Evolutionary conservation across 2,329 filamentous ascomycete species (phyloP), one percentile per base, ranked within the genome.

Genomic region (Penicillium italicum): DNA sequence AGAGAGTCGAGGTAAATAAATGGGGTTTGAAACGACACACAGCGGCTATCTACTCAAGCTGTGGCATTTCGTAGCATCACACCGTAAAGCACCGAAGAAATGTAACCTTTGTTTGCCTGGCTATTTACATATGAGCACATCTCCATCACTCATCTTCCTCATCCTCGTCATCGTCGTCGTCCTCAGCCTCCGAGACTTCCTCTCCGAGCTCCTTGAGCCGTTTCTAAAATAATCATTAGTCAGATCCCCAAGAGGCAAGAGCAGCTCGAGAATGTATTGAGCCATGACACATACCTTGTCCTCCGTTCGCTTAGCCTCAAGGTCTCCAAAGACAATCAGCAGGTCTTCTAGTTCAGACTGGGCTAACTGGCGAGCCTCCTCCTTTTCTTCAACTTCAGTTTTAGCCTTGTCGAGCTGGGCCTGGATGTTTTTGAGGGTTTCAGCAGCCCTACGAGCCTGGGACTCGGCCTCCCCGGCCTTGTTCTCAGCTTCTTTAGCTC

Each of bases 311-410:
- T 92, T 93, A 51, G 90, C 88, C 72, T 94, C 90, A 18, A 91
- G 69, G 68, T 94, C 90, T 14, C 84, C 85, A 72, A 92, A 90
- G 5, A 94, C 86, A 76, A 93, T 88, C 34, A 94, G 76, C 51
- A 93, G 78, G 70, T 94, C 90, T 63, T 94, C 90, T 43, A 93
- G 78, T 71, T 94, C 90, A 3, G 83, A 80, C 69, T 93, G 89
- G 5, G 82, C 80, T 1, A 81, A 75, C 58, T 84, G 80, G 53
- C 82, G 85, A 55, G 87, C 85, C 57, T 84, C 80, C 62, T 86
- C 83, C 59, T 83, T 86, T 60, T 81, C 75, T 61, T 67, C 66
- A 9, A 59, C 64, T 40, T 73, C 69, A 2, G 59, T 56, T 30
- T 72, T 64, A n/a, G 63, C 64, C 60, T 70, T 72, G 33, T 69